Evolutionary conservation across 2,329 filamentous ascomycete species (phyloP), one percentile per base, ranked within the genome.

Genomic region (Atkinsonella hypoxylon): DNA sequence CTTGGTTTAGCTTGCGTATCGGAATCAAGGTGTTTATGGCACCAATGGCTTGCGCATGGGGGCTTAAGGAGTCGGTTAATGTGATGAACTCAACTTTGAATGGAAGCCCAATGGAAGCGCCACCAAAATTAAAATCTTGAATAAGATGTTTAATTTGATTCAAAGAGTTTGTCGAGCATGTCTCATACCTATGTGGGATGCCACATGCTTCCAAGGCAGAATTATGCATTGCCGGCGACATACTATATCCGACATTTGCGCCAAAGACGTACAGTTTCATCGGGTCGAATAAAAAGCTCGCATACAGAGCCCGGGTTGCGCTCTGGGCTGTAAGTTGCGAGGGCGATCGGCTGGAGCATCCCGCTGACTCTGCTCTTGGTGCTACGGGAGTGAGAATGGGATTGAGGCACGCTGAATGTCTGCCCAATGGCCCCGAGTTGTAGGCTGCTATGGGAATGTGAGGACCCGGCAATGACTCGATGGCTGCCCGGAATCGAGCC

Each of bases 161-260:
- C 11, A 89, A 63, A 0, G 78, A 79, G 17, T 73, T 67, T 5
- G 81, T 81, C 47, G 85, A 82, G 51, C 80, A 74, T 1, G 80
- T 79, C n/a, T 71, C 67, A 60, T 87, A 89, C 6, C 73, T 65
- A 57, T 89, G 85, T 0, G 79, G 81, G 62, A 89, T 79, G 0
- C 85, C 85, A 56, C 80, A 85, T 1, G 75, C 76, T 48, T 74
- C 70, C 52, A 86, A 80, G 0, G 85, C 85, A 6, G 82, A 74
- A 50, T 82, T 86, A 62, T 90, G 85, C 84, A 89, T 89, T 7
- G 82, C 81, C 1, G 86, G 85, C 0, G 85, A 89, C 51, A 89
- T 64, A 61, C 82, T 88, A 67, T 86, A 87, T 47, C 75, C 78
- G 10, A 86, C 79, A 50, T 82, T 82, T 50, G 78, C 81, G n/a